Evolutionary conservation across 2,329 filamentous ascomycete species (phyloP), one percentile per base, ranked within the genome.

Genomic region (Xylaria sp.): DNA sequence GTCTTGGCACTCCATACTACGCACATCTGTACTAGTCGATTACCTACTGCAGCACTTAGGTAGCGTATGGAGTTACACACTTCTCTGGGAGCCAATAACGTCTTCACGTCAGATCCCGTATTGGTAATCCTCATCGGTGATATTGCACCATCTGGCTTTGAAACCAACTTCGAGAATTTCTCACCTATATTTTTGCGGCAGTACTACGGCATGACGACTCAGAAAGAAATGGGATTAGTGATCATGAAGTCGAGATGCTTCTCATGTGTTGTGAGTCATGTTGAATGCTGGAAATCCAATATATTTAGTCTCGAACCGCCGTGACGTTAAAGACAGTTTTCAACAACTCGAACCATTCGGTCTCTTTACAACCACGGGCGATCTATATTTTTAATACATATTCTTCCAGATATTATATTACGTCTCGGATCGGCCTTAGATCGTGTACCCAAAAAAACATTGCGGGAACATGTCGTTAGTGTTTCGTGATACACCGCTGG

Each of bases 401-500:
- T 10, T 44, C 13, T 31, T 25, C 15, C n/a, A 37, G 9, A 29
- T 54, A 44, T 19, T 29, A 15, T 23, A 19, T 2, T 5, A 31
- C 13, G 3, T 25, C 29, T 41, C 7, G 7, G 23, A 29, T 8
- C 8, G 4, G 1, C 7, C 5, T 8, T 21, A 4, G 9, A 25
- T 13, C 15, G 11, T 37, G 21, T 13, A 15, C 9, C 19, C 29
- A 11, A 8, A 4, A 11, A 8, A 4, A 37, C 13, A 44, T 49
- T 13, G 21, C 47, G 17, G 27, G 35, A 7, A 37, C 38, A 60
- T 56, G 37, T 40, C 38, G 29, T 56, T 49, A 19, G 21, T 69
- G 21, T 58, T 72, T 51, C 64, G 68, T 40, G 71, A 72, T 38
- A 66, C 71, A 40, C 67, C 71, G 19, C 37, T 73, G 23, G 74